phyloP scores from a whole-genome alignment of 1,139 yeast species.

The Sugiyamaella paludigena region DNA sequence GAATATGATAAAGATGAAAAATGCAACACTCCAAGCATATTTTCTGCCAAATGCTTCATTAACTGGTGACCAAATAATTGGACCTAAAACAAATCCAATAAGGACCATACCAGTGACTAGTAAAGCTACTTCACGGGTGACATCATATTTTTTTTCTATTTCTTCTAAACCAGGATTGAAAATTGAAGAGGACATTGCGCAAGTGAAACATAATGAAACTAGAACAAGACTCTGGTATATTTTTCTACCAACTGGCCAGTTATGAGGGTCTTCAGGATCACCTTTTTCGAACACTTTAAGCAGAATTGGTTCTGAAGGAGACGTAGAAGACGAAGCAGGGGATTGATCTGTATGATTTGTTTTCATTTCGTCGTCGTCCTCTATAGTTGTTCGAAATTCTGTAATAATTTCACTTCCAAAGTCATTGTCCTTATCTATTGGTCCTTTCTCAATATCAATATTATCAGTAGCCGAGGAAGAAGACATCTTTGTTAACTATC shows the following conservation, averaged over 20 bases:
- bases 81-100: constrained; percentile 12
- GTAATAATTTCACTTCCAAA: too few species aligned
- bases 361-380: too few species aligned
- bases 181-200: constrained; percentile 15
- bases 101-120: constrained; percentile 10
- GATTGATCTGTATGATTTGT: too few species aligned
- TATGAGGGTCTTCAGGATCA: constrained; percentile 18
- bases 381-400: too few species aligned
- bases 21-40: constrained; percentile 12
- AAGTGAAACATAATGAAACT: constrained; percentile 11
- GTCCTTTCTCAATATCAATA: too few species aligned
- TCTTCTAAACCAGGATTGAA: constrained; percentile 13
- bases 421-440: too few species aligned
- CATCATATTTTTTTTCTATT: constrained; percentile 12
- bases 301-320: too few species aligned
- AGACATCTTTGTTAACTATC: too few species aligned
- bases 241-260: constrained; percentile 9
- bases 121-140: constrained; percentile 15
- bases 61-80: constrained; percentile 14
- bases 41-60: constrained; percentile 15
- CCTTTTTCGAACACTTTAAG: constrained; percentile 5
- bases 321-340: too few species aligned
- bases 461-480: too few species aligned
- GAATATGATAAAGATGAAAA: constrained; percentile 9
- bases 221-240: constrained; percentile 11